Conservation (phyloP, 495 filamentous ascomycete genomes). For the Achaetomiella virescens region DNA sequence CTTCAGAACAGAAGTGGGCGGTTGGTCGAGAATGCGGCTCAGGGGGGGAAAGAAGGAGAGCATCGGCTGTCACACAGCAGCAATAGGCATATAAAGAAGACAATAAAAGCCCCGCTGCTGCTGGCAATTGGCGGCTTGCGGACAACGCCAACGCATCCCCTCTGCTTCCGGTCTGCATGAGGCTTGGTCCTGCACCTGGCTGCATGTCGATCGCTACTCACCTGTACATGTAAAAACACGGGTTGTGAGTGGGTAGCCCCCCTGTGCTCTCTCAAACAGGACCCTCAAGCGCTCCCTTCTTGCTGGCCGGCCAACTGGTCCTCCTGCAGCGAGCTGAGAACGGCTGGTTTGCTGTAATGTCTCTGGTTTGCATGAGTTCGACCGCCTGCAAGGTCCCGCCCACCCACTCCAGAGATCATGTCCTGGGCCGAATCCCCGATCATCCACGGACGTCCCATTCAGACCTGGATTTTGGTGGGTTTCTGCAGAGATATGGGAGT, state of each 20-base stretch:
- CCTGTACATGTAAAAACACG: neutral
- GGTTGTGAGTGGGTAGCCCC: neutral
- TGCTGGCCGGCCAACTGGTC: neutral
- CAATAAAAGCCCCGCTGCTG: neutral
- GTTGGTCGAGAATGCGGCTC: neutral
- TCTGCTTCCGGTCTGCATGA: neutral
- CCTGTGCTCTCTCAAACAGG: too few relatives aligned
- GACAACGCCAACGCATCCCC: neutral
- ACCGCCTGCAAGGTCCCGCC: neutral
- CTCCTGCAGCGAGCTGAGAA: neutral
- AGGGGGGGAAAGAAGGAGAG: neutral
- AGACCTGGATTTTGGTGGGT: neutral
- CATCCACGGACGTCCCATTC: neutral
- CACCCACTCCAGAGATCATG: neutral
- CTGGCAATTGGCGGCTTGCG: slow-evolving; percentile 3
- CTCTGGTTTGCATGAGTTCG: neutral
- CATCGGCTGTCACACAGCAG: neutral
- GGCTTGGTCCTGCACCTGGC: slow-evolving; percentile 8
- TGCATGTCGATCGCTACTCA: slow-evolving; percentile 16
- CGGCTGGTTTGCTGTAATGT: neutral
- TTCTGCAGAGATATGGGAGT: neutral
- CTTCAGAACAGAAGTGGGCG: neutral
- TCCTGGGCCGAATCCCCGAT: neutral
- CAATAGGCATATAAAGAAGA: neutral
- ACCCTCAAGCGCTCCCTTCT: neutral